Evolutionary conservation across 2,329 filamentous ascomycete species (phyloP), one percentile per base, ranked within the genome.

Genomic region (Alternaria ethzedia): DNA sequence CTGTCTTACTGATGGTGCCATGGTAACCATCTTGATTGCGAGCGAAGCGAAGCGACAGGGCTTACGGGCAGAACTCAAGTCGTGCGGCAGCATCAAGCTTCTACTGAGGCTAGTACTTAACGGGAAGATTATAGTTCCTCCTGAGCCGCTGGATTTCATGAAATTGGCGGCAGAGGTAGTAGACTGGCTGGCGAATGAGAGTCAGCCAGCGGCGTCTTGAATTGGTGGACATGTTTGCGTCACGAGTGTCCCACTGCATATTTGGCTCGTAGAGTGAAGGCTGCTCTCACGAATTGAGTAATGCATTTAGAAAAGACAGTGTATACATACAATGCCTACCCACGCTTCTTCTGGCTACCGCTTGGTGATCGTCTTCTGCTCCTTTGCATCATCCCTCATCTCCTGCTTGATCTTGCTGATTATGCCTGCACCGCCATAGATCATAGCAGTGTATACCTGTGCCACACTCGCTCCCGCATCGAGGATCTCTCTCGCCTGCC

Each of bases 391-490:
- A 25, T 83, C 80, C 49, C 83, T 77, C 82, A 86, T 85, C 71
- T 85, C 82, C 54, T 75, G 64, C 75, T 86, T 86, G 56, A 86
- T 84, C 63, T 80, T 78, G 25, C 79, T 88, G 30, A 90, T 85
- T 0, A 87, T 89, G n/a, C 88, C 88, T 3, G 84, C 81, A 46
- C 88, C 88, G 15, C 87, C 86, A 70, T 89, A 90, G 52, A 88
- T 86, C 70, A 91, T 79, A 5, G 88, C 91, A 0, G 96, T 99
- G 79, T 98, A 98, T 56, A 97, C 86, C 89, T 97, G 96, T 3
- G 93, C 94, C 13, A 96, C 90, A 71, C 91, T 95, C 0, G 96
- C 96, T 9, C 96, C 96, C 0, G 94, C 94, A 70, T 96, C 92
- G 52, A 98, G 84, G 7, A 95, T 88, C 81, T 92, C 86, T 13